Conservation (phyloP, 2,329 filamentous ascomycete species). For the Epichloe scottii region DNA sequence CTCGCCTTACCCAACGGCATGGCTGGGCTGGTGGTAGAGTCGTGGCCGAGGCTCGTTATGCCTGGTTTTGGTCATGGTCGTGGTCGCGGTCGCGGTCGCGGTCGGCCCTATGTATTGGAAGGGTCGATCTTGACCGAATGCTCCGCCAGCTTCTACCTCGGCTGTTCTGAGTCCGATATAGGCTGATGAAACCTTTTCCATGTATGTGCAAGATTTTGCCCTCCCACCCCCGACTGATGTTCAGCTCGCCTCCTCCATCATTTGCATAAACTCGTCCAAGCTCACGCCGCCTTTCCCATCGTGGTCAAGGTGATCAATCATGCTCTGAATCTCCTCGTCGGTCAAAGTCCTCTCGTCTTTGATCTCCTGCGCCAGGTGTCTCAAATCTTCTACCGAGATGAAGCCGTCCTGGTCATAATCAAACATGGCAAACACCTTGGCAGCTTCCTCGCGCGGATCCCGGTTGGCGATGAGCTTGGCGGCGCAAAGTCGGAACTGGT, state of each 20-base stretch:
- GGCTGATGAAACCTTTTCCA: background rate
- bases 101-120: background rate
- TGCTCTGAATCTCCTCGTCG: constrained; percentile 82
- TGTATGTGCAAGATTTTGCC: background rate
- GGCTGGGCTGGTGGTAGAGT: background rate
- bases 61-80: background rate
- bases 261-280: constrained; percentile 56
- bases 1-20: background rate
- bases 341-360: constrained; percentile 70
- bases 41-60: background rate
- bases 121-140: background rate
- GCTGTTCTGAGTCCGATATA: background rate
- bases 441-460: constrained; percentile 82
- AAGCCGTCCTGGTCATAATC: constrained; percentile 85
- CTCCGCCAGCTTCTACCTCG: background rate
- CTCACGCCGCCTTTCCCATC: constrained; percentile 76
- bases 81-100: background rate
- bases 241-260: constrained; percentile 36
- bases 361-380: constrained; percentile 77
- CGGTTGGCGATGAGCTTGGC: constrained; percentile 69
- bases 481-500: constrained; percentile 54
- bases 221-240: background rate
- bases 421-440: constrained; percentile 85
- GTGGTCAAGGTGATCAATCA: constrained; percentile 97
- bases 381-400: constrained; percentile 79